Evolutionary conservation across 1,284 basidiomycete species (phyloP), one percentile per base, ranked within the genome.

Genomic region (Pterulicium gracile): DNA sequence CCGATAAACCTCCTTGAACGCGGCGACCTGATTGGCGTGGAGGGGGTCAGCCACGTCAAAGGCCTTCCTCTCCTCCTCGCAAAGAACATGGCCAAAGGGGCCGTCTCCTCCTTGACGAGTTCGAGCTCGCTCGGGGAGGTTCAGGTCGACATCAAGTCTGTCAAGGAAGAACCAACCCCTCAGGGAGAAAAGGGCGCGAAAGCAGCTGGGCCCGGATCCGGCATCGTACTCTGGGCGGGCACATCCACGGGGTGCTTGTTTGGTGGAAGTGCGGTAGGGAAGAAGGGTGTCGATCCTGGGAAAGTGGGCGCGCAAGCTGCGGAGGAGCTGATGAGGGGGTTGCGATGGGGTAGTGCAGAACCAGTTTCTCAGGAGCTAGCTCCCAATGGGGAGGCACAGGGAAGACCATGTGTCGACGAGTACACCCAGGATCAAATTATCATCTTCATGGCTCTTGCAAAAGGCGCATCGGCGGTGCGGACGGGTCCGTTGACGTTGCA

Each of bases 191-290:
- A n/a, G n/a, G n/a, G n/a, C n/a, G n/a, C n/a, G n/a, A n/a, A n/a
- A n/a, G 62, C 27, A 10, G 14, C 66, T 12, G 82, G 77, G 1
- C 72, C 69, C 3, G 83, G 83, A 1, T 81, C 79, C 34, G 81
- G 82, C 0, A 74, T 86, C 46, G 64, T 84, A 1, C 58, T 87
- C 7, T 84, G 80, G 79, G 84, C 83, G 0, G 76, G 82, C 57
- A 72, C 82, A 12, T 70, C 73, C 24, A 66, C 65, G 4, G 82
- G 81, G 0, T 82, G 80, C 42, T 56, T 78, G 15, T 63, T 86
- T 27, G 80, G 75, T 2, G 82, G 79, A 2, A 79, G 75, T 51
- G 75, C 79, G 2, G 62, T 83, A 19, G 80, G 81, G 3, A 59
- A 57, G 22, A 78, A 75, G 52, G 64, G 66, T 14, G 59, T 63